These are phyloP conservation scores for Pleodorina starrii DNA, from an alignment of 139 green algal species.

Conservation along the genomic window DNA sequence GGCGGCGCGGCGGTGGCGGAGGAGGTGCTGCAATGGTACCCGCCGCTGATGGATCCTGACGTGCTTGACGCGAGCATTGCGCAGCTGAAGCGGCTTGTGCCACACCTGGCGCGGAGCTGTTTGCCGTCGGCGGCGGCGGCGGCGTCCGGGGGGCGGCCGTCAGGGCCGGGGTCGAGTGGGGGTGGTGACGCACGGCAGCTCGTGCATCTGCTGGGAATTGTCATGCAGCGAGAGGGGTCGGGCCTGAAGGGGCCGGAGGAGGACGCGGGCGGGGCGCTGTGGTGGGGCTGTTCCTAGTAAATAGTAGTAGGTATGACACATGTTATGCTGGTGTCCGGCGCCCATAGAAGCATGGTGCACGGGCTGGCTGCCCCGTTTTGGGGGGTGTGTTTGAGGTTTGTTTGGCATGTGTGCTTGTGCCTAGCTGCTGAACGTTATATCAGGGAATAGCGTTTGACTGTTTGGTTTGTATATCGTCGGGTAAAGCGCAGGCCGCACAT, in stretches of 20 bases:
- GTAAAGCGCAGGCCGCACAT: too few species aligned
- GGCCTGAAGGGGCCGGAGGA: background rate
- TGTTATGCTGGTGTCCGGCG: too few species aligned
- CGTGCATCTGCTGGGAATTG: conserved; percentile 47
- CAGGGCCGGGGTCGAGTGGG: background rate
- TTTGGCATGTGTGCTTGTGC: too few species aligned
- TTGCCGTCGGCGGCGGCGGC: background rate
- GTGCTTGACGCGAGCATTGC: conserved; percentile 3
- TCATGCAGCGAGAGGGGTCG: conserved; percentile 14
- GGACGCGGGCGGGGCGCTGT: background rate
- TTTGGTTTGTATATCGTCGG: too few species aligned
- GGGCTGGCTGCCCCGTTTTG: too few species aligned
- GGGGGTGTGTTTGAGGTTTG: too few species aligned
- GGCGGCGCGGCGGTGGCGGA: background rate
- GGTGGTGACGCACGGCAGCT: conserved; percentile 10
- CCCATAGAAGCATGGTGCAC: too few species aligned
- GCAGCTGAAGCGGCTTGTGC: conserved; percentile 40
- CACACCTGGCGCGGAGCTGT: background rate
- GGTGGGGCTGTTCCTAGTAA: conserved; percentile 7
- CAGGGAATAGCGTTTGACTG: too few species aligned
- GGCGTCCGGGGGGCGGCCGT: too few species aligned
- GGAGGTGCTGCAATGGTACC: conserved; percentile 48
- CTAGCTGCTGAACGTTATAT: too few species aligned
- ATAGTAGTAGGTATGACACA: too few species aligned
- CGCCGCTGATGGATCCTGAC: conserved; percentile 9